A percentile compares a stretch with the other conserved stretches of the same genome.
phyloP scores from a whole-genome alignment of 345 rosid species.

The Camelina sativa region DNA sequence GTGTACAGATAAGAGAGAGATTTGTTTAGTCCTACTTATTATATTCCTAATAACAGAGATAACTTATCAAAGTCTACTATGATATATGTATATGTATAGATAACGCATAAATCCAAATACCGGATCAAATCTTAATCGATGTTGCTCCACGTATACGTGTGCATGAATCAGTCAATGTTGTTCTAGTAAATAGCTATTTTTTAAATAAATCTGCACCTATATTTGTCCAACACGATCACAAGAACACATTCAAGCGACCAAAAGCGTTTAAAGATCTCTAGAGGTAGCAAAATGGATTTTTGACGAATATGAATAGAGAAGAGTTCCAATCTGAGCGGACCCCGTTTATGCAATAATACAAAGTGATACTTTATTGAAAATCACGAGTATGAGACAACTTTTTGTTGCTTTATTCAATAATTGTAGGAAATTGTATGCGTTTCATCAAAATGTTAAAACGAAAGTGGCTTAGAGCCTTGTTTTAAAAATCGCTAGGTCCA shows the following conservation, averaged over 20 bases:
- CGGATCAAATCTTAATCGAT: constrained; percentile 7
- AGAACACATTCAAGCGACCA: neutral
- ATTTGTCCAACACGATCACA: neutral
- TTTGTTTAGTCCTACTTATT: neutral
- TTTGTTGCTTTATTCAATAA: constrained; percentile 6
- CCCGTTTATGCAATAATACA: constrained; percentile 14
- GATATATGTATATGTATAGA: constrained; percentile 22
- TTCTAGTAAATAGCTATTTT: neutral
- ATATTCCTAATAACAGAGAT: constrained; percentile 20
- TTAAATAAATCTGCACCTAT: neutral
- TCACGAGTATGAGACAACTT: constrained; percentile 25
- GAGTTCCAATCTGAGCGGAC: neutral
- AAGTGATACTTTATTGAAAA: constrained; percentile 23
- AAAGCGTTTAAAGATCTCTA: neutral
- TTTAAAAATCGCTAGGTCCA: no score
- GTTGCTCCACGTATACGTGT: constrained; percentile 23
- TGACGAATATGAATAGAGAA: neutral
- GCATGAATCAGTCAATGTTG: neutral
- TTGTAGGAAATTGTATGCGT: constrained; percentile 5
- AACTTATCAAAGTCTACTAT: constrained; percentile 35
- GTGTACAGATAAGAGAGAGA: constrained; percentile 13
- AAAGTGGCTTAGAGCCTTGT: neutral
- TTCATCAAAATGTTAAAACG: no score
- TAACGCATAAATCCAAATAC: neutral
- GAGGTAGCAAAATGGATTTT: neutral